Evolutionary conservation across 306 rosid genomes (phyloP).

Genomic region (Adenanthera pavonina): DNA sequence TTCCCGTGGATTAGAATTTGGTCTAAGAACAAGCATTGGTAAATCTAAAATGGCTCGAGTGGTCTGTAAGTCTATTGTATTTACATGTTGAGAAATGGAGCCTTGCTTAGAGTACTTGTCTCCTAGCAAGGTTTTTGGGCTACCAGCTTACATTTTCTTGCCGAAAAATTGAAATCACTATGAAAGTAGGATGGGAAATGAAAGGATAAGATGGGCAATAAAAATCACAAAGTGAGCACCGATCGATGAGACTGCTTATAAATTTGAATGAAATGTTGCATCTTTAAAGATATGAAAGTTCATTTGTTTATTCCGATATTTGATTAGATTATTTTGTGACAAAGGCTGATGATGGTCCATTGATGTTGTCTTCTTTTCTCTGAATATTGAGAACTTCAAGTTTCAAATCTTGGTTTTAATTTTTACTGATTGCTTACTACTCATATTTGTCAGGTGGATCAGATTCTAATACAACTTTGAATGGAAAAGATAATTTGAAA

Average conservation of each 20-base stretch:
- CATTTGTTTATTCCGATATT: background rate
- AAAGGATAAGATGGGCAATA: background rate
- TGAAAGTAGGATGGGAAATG: slow-evolving; percentile 26
- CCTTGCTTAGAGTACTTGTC: background rate
- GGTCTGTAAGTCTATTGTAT: slow-evolving; percentile 19
- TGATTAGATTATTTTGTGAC: slow-evolving; percentile 19
- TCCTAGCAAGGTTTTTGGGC: background rate
- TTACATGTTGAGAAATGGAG: slow-evolving; percentile 19
- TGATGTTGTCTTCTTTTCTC: slow-evolving; percentile 21
- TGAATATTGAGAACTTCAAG: slow-evolving; percentile 17
- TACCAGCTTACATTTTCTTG: slow-evolving; percentile 8
- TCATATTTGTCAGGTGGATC: slow-evolving; percentile 62
- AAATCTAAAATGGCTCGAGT: slow-evolving; percentile 31
- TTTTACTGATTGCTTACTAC: slow-evolving; percentile 28
- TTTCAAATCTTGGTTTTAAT: slow-evolving; percentile 16
- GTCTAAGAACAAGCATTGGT: slow-evolving; percentile 54
- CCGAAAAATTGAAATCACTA: slow-evolving; percentile 33
- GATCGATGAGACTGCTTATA: background rate
- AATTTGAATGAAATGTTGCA: slow-evolving; percentile 28
- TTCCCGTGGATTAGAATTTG: slow-evolving; percentile 56
- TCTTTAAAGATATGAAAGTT: slow-evolving; percentile 24
- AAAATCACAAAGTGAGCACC: slow-evolving; percentile 10
- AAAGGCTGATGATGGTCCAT: slow-evolving; percentile 16
- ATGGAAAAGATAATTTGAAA: slow-evolving; percentile 66
- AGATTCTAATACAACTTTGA: slow-evolving; percentile 61